Conservation (phyloP, 2,329 filamentous ascomycete genomes). For the Sarocladium brachiariae region DNA sequence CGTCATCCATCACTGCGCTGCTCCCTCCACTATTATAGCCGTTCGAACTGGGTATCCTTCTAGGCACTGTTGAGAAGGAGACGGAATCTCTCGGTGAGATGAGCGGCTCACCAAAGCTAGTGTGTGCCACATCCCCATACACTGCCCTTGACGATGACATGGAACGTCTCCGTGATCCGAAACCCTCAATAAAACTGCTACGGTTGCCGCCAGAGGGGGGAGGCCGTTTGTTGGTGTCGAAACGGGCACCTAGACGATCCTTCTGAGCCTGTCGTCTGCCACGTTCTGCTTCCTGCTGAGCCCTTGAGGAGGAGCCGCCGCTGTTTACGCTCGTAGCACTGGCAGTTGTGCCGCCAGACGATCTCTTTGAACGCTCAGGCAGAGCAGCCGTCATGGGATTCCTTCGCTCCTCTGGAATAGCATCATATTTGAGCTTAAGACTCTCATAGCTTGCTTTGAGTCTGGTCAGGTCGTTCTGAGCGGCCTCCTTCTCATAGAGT, state of each 20-base stretch:
- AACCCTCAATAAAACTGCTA: constrained; percentile 28
- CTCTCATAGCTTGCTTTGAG: background rate
- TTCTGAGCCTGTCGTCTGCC: constrained; percentile 21
- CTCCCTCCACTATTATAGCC: constrained; percentile 19
- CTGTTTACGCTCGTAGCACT: background rate
- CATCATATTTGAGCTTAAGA: constrained; percentile 1
- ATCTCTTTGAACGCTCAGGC: background rate
- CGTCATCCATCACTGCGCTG: constrained; percentile 16
- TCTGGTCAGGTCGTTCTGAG: background rate
- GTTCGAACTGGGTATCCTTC: constrained; percentile 13
- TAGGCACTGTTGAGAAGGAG: constrained; percentile 23
- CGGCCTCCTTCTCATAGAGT: background rate
- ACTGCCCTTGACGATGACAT: background rate
- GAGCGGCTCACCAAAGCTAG: constrained; percentile 18
- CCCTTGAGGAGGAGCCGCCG: background rate
- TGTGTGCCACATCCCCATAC: constrained; percentile 14
- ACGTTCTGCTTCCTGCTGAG: background rate
- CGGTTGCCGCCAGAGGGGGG: constrained; percentile 16
- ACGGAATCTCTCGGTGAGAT: constrained; percentile 16
- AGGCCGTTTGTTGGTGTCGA: constrained; percentile 24
- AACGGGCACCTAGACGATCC: constrained; percentile 30
- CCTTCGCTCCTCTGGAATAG: background rate
- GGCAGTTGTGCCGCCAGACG: background rate
- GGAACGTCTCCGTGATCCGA: constrained; percentile 24
- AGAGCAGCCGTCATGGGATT: background rate